phyloP scores from a whole-genome alignment of 495 filamentous ascomycete genomes.

The Trichoderma virens region DNA sequence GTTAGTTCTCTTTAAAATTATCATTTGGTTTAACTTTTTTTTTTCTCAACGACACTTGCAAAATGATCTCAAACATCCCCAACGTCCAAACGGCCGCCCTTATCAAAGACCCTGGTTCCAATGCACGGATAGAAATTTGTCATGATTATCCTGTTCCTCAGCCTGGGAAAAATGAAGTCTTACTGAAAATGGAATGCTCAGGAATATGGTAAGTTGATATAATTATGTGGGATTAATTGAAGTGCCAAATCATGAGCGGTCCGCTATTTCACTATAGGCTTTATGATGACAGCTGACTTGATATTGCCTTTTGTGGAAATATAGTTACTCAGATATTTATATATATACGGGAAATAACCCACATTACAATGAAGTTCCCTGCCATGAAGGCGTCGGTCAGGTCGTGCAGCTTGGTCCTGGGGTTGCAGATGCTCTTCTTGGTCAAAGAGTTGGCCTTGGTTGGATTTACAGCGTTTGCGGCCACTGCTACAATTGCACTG shows the following conservation, averaged over 20 bases:
- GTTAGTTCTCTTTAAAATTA: no score
- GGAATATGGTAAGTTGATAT: conserved; percentile 1
- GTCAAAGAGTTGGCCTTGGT: background rate
- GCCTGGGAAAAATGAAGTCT: background rate
- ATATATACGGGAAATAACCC: background rate
- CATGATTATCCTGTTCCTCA: conserved; percentile 4
- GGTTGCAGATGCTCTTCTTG: background rate
- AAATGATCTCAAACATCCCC: no score
- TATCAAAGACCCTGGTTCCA: background rate
- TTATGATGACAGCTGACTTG: background rate
- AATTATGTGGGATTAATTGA: background rate
- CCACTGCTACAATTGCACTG: conserved; percentile 2
- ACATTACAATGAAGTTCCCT: background rate
- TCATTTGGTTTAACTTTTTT: no score
- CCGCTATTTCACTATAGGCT: background rate
- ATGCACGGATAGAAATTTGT: background rate
- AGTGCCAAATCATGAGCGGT: no score
- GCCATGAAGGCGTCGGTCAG: background rate
- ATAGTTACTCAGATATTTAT: background rate
- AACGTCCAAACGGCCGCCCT: background rate
- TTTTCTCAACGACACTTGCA: no score
- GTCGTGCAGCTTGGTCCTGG: background rate
- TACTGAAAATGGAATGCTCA: background rate
- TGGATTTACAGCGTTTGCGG: conserved; percentile 1
- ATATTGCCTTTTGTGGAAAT: background rate